Base-by-base conservation (phyloP, 2,329 filamentous ascomycete genomes). In the Geosmithia putterillii region DNA sequence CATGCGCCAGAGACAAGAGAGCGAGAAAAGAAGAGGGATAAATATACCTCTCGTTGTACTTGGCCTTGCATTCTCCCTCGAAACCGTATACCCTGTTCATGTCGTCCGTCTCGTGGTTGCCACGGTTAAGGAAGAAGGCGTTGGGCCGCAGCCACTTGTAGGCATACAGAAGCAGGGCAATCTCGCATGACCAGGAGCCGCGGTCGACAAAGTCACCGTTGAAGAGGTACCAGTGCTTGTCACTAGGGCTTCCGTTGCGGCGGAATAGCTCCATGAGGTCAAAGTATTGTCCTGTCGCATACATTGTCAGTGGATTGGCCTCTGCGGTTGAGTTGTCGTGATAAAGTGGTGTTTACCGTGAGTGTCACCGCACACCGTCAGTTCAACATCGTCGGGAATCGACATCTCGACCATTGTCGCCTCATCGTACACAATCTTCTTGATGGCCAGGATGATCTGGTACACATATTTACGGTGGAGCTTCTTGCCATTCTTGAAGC, bases 1-100 rank as follows among this genome's bases (percentile, higher is more conserved):
- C 37, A 21, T 22, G 12, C 19, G 35, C 35, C 6, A n/a, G 35
- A 39, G 37, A 10, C 22, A 12, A 14, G 7, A 19, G 3, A 22
- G 18, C 34, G 34, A n/a, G 18, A n/a, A 39, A 39, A 8, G 15
- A 19, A 35, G n/a, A 3, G 14, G 23, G 9, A 28, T 21, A 3
- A 6, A 41, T 4, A 20, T 41, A 51, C 68, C 70, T 82, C 64
- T 95, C 92, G 60, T 86, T 95, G 66, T 98, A 98, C 67, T 98
- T 98, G 53, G 87, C 86, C 63, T 90, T 92, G 71, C 92, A 96
- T 62, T 98, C 92, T 58, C 92, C 92, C 64, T 98, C 92, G 56
- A 98, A 98, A 17, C 92, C 92, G 59, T 98, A 98, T 43, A 92
- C 89, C 51, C 87, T 81, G 71, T 98, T 98, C 92, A 98, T 98